Base-by-base conservation (phyloP, 2,329 filamentous ascomycete genomes). In the Zasmidium cellare region DNA sequence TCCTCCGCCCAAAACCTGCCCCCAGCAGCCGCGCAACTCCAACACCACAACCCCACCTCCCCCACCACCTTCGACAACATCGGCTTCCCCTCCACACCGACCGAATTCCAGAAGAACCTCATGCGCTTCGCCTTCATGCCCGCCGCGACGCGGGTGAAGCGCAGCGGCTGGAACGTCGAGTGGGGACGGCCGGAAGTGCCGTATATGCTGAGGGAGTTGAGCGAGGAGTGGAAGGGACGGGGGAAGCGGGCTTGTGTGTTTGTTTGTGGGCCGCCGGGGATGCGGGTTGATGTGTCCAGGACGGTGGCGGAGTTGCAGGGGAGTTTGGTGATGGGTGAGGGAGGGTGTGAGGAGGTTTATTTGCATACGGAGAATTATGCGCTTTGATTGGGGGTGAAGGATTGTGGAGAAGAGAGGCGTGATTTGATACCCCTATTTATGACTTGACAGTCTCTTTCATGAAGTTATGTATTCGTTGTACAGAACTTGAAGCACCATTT, bases 281-380 rank as follows among this genome's bases (percentile, higher is more conserved):
- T 97, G 92, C 80, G 93, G 62, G 86, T 92, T 12, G 91, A 92
- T 65, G 92, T 97, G 16, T 87, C 90, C n/a, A 90, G 86, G 65
- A 89, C 90, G 0, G 91, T 96, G 22, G 93, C 93, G 2, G 79
- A 83, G 57, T 77, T 97, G 68, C 93, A 97, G 80, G 35, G 7
- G 35, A 84, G 84, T 23, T 85, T 88, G 74, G 92, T 97, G 51
- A 92, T 91, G 88, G 59, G 55, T 5, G 87, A 91, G 66, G 84
- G 87, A 31, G 82, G 84, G 67, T 83, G 89, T 48, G 92, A 97
- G 71, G 93, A 97, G 82, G 89, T 97, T 55, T 97, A 92, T 73
- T 75, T 97, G 73, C 93, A 97, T 78, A 90, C 92, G 2, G 93
- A 97, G 80, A 97, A 97, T 74, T 97, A 96, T 77, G 90, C 92